phyloP scores from a whole-genome alignment of 352 stramenopile genomes.

The Phytophthora hibernalis region DNA sequence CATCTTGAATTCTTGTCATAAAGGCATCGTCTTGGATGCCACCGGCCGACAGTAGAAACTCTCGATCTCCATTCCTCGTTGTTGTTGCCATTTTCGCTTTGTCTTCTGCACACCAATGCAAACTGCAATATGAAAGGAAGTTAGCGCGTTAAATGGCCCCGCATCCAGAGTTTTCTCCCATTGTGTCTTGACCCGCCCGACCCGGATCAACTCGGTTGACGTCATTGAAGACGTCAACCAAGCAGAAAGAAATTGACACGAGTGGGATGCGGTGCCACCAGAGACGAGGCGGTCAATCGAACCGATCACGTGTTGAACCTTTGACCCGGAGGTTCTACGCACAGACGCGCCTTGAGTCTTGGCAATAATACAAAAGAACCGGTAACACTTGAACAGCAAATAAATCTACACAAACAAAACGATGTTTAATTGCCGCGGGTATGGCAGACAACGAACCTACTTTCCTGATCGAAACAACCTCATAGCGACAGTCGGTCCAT shows the following conservation, averaged over 20 bases:
- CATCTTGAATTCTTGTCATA: not conserved
- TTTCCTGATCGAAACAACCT: slow-evolving; percentile 28
- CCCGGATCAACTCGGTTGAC: slow-evolving; percentile 21
- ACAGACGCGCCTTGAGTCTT: no score
- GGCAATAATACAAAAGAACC: no score
- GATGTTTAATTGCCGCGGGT: slow-evolving; percentile 20
- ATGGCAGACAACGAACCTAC: slow-evolving; percentile 13
- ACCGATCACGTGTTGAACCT: not conserved
- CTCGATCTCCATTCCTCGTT: not conserved
- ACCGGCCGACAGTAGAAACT: not conserved
- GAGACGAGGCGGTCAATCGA: slow-evolving; percentile 12
- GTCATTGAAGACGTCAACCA: slow-evolving; percentile 33
- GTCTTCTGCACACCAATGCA: not conserved
- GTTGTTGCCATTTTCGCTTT: not conserved
- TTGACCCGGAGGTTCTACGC: not conserved
- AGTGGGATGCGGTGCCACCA: slow-evolving; percentile 26
- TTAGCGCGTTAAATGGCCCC: no score
- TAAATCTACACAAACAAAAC: slow-evolving; percentile 28
- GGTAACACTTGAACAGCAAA: slow-evolving; percentile 17
- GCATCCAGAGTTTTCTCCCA: not conserved
- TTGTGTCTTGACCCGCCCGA: not conserved
- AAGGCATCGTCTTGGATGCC: not conserved
- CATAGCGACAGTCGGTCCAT: slow-evolving; percentile 87
- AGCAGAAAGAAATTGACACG: slow-evolving; percentile 22
- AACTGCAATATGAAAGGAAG: slow-evolving; percentile 13